Conservation (phyloP, 2,329 filamentous ascomycete genomes). For the Sarocladiaceae sp. region DNA sequence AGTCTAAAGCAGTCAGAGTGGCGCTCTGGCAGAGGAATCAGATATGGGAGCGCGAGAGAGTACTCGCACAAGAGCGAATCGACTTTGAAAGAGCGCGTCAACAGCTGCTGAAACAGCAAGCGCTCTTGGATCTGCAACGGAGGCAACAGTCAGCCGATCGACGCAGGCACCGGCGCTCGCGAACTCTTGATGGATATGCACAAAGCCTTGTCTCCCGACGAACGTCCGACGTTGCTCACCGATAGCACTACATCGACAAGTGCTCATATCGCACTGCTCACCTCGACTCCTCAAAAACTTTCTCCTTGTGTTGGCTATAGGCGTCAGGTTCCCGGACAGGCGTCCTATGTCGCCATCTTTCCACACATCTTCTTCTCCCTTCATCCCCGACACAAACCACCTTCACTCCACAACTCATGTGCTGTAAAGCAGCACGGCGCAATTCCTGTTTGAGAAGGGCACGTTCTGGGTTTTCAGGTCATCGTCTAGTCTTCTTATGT, state of each 20-base stretch:
- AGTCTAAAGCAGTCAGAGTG: neutral
- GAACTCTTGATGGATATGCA: neutral
- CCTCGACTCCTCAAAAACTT: neutral
- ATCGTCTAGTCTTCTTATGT: slow-evolving; percentile 12
- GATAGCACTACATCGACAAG: too few species aligned
- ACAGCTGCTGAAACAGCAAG: slow-evolving; percentile 5
- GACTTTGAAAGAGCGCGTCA: neutral
- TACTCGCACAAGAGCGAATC: neutral
- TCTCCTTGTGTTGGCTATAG: neutral
- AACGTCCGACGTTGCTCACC: too few species aligned
- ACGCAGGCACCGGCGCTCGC: neutral
- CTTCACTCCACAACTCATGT: slow-evolving; percentile 11
- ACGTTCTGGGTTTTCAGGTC: slow-evolving; percentile 31
- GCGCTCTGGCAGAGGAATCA: slow-evolving; percentile 1
- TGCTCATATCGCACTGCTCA: neutral
- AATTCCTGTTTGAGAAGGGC: slow-evolving; percentile 29
- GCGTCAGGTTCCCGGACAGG: neutral
- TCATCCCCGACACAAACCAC: slow-evolving; percentile 16
- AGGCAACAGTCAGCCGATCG: neutral
- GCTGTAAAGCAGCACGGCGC: slow-evolving; percentile 36
- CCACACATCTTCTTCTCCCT: slow-evolving; percentile 13
- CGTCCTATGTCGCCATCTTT: too few species aligned
- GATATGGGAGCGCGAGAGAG: neutral
- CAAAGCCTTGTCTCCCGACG: too few species aligned
- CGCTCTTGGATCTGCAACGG: slow-evolving; percentile 2